These are phyloP conservation scores for Metschnikowia baotianmanensis DNA, from an alignment of 805 yeast genomes.

Conservation along the genomic window DNA sequence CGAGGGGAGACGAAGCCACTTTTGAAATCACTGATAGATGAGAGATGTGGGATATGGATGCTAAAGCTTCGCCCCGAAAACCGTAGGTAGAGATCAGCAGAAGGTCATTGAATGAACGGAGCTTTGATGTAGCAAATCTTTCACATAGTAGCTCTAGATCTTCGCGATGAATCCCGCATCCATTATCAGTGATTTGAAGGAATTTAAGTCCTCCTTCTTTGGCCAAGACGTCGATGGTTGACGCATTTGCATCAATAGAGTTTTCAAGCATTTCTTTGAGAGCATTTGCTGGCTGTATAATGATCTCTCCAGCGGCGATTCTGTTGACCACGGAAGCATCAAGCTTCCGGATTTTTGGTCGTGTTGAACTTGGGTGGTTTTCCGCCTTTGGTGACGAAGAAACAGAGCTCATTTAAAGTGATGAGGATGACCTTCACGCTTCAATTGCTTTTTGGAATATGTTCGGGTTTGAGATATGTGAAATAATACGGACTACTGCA, in stretches of 20 bases:
- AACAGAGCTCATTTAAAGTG: not conserved
- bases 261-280: slow-evolving; percentile 91
- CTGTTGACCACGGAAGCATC: slow-evolving; percentile 76
- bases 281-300: slow-evolving; percentile 91
- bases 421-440: no score
- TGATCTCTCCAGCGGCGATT: slow-evolving; percentile 97
- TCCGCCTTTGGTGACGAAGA: not conserved
- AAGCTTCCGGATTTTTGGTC: slow-evolving; percentile 33
- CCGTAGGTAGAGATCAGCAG: slow-evolving; percentile 76
- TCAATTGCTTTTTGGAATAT: no score
- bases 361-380: not conserved
- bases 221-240: slow-evolving; percentile 72
- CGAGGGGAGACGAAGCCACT: slow-evolving; percentile 56
- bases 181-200: slow-evolving; percentile 87
- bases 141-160: slow-evolving; percentile 83
- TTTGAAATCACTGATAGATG: slow-evolving; percentile 79
- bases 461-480: no score
- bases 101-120: slow-evolving; percentile 72
- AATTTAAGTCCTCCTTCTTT: slow-evolving; percentile 90
- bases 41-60: slow-evolving; percentile 88
- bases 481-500: no score
- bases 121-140: slow-evolving; percentile 89
- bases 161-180: slow-evolving; percentile 69
- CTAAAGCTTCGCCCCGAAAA: slow-evolving; percentile 94
- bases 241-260: slow-evolving; percentile 80